Conservation (phyloP, 768 basidiomycete species). For the Boletus vinaceobasis region DNA sequence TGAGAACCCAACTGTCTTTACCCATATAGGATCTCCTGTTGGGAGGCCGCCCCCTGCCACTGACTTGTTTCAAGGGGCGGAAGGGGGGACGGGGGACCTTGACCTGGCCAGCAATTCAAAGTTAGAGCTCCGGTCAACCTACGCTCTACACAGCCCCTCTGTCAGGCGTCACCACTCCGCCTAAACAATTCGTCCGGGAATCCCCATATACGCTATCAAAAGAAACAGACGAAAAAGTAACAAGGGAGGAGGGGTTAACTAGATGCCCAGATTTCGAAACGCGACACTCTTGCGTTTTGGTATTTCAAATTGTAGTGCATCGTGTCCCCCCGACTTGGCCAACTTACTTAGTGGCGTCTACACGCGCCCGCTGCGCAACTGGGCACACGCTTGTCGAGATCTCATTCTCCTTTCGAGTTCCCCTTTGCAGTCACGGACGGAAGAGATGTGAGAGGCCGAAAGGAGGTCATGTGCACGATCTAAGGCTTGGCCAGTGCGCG, state of each 20-base stretch:
- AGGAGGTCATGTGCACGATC: background rate
- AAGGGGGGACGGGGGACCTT: background rate
- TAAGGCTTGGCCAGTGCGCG: background rate
- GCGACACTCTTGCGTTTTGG: slow-evolving; percentile 16
- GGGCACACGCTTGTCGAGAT: background rate
- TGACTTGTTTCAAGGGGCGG: background rate
- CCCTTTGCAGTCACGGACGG: background rate
- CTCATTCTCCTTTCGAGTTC: background rate
- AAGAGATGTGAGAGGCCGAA: too few species aligned
- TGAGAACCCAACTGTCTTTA: background rate
- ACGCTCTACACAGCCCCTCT: background rate
- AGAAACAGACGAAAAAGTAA: background rate
- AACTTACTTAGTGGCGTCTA: background rate
- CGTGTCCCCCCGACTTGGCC: too few species aligned
- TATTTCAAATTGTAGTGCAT: slow-evolving; percentile 16
- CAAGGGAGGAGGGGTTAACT: background rate
- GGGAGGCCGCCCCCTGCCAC: too few species aligned
- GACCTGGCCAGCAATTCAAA: background rate
- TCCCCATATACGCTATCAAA: too few species aligned
- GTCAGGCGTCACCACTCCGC: background rate
- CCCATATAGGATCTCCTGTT: background rate
- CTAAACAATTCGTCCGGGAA: background rate
- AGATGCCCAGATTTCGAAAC: background rate
- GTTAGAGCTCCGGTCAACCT: slow-evolving; percentile 7
- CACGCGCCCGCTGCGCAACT: background rate